Percentiles rank a stretch among this genome's conserved stretches.
phyloP scores from a whole-genome alignment of 768 basidiomycete species.

The Leccinum aurantiacum region DNA sequence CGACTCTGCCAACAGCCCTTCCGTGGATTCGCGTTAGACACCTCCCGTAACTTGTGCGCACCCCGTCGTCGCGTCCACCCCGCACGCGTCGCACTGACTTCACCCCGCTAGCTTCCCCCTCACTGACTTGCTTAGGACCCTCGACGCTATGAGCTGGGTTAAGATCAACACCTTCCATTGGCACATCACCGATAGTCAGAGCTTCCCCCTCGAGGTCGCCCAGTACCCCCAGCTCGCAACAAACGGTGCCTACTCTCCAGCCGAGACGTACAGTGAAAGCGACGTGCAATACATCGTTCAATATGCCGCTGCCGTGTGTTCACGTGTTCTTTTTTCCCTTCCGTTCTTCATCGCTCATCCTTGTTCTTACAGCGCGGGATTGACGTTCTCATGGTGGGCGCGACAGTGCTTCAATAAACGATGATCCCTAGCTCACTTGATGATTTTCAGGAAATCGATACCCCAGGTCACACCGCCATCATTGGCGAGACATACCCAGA shows the following conservation, averaged over 20 bases:
- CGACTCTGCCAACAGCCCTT: conserved; percentile 24
- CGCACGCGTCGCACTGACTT: neutral
- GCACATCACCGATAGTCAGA: conserved; percentile 83
- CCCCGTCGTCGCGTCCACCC: too few relatives aligned
- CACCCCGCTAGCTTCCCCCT: conserved; percentile 37
- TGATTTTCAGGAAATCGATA: conserved; percentile 68
- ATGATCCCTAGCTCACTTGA: neutral
- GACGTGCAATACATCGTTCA: conserved; percentile 61
- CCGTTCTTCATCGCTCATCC: neutral
- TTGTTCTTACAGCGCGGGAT: conserved; percentile 55
- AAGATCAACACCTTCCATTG: conserved; percentile 77
- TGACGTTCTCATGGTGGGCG: conserved; percentile 56
- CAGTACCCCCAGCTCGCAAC: conserved; percentile 58
- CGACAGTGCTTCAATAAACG: neutral
- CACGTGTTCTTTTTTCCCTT: neutral
- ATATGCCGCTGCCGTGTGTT: conserved; percentile 70
- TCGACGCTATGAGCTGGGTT: conserved; percentile 54
- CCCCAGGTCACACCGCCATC: conserved; percentile 75
- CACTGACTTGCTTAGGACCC: conserved; percentile 39
- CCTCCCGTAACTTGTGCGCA: conserved; percentile 43
- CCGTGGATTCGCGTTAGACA: conserved; percentile 47
- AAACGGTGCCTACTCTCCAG: conserved; percentile 66
- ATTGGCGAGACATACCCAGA: conserved; percentile 70
- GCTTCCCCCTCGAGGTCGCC: conserved; percentile 69
- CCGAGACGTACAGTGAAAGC: conserved; percentile 48